phyloP scores from a whole-genome alignment of 139 green algal genomes.

The Chlorella vulgaris region DNA sequence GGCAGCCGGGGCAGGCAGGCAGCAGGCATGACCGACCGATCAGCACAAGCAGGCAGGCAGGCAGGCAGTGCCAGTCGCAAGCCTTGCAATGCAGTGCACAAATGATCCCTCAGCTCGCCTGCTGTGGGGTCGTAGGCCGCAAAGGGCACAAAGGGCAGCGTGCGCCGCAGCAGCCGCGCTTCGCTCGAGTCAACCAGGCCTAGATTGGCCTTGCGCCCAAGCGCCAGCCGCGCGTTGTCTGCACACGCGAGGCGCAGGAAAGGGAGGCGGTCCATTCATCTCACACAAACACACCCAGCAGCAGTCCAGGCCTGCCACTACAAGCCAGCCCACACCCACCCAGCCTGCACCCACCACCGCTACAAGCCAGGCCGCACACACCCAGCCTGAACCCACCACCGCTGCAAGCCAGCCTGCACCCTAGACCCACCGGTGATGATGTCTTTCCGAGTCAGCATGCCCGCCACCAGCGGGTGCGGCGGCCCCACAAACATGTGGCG shows the following conservation, averaged over 20 bases:
- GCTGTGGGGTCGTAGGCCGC: constrained; percentile 46
- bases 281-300: too few relatives aligned
- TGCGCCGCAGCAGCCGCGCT: not conserved
- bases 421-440: constrained; percentile 51
- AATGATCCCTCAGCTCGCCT: too few relatives aligned
- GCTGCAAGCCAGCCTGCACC: too few relatives aligned
- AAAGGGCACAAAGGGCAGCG: constrained; percentile 57
- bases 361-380: too few relatives aligned
- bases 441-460: constrained; percentile 83
- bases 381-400: too few relatives aligned
- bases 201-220: constrained; percentile 53
- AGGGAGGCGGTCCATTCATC: too few relatives aligned
- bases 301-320: not conserved
- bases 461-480: constrained; percentile 68
- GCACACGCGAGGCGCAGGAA: not conserved
- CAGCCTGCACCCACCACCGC: too few relatives aligned
- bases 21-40: too few relatives aligned
- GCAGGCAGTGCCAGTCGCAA: too few relatives aligned
- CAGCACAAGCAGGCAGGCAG: too few relatives aligned
- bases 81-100: not conserved
- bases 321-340: not conserved
- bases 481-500: constrained; percentile 77
- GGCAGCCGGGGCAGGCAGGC: too few relatives aligned
- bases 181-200: constrained; percentile 19
- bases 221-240: constrained; percentile 50